These are phyloP conservation scores for Saccharomyces hybrid DNA, from an alignment of 1,139 yeast species.

Conservation along the genomic window DNA sequence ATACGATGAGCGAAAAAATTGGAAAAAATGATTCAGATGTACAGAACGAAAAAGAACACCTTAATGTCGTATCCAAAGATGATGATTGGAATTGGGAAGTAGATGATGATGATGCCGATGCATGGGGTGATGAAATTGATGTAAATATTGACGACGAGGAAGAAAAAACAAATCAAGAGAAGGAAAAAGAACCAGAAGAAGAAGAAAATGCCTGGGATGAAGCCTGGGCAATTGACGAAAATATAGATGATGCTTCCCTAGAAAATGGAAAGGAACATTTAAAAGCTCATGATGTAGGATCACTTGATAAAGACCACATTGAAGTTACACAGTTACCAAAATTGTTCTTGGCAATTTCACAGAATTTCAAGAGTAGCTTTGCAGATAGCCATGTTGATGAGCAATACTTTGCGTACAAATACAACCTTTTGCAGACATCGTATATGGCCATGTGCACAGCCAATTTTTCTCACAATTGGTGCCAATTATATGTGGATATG, in stretches of 20 bases:
- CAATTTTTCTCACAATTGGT: conserved; percentile 23
- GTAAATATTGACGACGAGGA: conserved; percentile 14
- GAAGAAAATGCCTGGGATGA: conserved; percentile 22
- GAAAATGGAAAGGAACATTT: neutral
- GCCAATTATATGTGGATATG: conserved; percentile 25
- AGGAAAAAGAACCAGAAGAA: conserved; percentile 4
- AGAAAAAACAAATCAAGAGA: neutral
- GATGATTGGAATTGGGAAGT: conserved; percentile 23
- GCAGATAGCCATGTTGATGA: conserved; percentile 12
- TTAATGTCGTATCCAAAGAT: neutral
- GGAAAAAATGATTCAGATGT: conserved; percentile 1
- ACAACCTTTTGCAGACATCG: conserved; percentile 26
- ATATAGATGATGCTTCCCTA: conserved; percentile 9
- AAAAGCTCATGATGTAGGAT: neutral
- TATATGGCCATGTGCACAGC: conserved; percentile 22
- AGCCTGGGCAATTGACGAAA: conserved; percentile 24
- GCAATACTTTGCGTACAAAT: conserved; percentile 20
- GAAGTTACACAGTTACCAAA: conserved; percentile 17
- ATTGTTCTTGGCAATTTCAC: conserved; percentile 8
- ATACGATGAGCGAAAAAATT: neutral
- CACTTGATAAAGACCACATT: neutral
- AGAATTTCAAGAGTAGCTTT: conserved; percentile 13
- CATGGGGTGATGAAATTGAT: conserved; percentile 21
- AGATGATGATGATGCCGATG: conserved; percentile 12
- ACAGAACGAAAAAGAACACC: conserved; percentile 4